Base-by-base conservation (phyloP, 2,329 filamentous ascomycete genomes). In the Colletotrichum cuscutae region DNA sequence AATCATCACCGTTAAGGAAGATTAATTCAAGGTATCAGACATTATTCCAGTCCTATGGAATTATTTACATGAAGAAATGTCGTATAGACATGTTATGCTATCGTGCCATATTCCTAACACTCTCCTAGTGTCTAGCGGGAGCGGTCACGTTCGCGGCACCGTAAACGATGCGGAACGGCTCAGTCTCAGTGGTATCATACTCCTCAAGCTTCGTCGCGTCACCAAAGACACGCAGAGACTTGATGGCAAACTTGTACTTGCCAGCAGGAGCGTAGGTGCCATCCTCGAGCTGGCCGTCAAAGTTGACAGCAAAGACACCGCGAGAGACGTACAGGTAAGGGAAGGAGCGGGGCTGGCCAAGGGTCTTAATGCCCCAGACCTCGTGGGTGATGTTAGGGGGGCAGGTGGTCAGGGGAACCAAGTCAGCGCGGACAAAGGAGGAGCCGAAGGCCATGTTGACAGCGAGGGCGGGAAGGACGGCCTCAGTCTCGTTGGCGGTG, bases 181-280 rank as follows among this genome's bases (percentile, higher is more conserved):
- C 77, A 12, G 86, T 83, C 76, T 85, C 82, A 26, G 78, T 77
- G 1, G 80, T 76, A 30, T 89, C 87, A 79, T 87, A 90, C 61
- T 90, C 86, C 4, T 78, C 79, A 2, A 80, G 72, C 68, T 84
- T 81, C 15, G 80, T 78, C 42, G 80, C 78, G 69, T 90, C 82
- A 5, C 88, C 88, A 76, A 87, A 88, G 71, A 90, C 84, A 71
- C 83, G 84, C 74, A 90, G 78, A 2, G 87, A 85, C 69, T 83
- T 83, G 35, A 89, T 80, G 1, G 81, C 81, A 62, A 90, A 80
- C 78, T 84, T 86, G 79, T 90, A 90, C 32, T 77, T 76, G 12
- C 88, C 89, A 0, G 82, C 80, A 0, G 87, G 84, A 1, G 83
- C 88, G 72, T 86, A 88, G 1, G 76, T 81, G 15, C 87, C 87